Evolutionary conservation across 1,139 yeast species (phyloP).

Genomic region (Yamadazyma sp.): DNA sequence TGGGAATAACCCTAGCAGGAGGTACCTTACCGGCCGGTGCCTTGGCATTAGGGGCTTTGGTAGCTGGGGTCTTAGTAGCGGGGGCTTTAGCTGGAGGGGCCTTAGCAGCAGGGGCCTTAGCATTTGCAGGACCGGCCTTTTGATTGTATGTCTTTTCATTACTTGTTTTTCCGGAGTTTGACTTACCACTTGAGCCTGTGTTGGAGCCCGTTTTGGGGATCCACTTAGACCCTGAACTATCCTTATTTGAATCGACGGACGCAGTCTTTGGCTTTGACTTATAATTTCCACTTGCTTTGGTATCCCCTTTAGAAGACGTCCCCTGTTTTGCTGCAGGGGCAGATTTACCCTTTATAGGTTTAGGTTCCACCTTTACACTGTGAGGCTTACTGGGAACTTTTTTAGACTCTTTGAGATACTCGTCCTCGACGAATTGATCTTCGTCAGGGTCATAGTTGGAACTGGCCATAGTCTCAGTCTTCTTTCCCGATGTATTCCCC

Average conservation of each 20-base stretch:
- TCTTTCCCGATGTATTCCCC: not conserved
- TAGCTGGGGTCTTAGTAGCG: not conserved
- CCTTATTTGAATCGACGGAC: too few species aligned
- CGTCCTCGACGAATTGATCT: not conserved
- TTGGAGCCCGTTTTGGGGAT: not conserved
- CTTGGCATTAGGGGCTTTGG: not conserved
- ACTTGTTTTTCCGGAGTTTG: not conserved
- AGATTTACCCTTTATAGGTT: not conserved
- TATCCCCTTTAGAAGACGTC: not conserved
- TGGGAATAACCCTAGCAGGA: constrained; percentile 3
- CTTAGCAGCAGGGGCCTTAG: not conserved
- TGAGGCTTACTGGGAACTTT: not conserved
- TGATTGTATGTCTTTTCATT: not conserved
- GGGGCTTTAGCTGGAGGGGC: not conserved
- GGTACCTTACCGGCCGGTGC: not conserved
- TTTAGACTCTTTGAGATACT: too few species aligned
- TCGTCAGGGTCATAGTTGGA: constrained; percentile 1
- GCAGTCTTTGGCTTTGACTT: not conserved
- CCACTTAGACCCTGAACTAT: too few species aligned
- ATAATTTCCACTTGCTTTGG: not conserved
- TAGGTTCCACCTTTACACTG: not conserved
- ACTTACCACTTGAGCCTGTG: not conserved
- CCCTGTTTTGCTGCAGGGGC: not conserved
- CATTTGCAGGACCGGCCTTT: not conserved
- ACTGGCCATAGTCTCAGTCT: too few species aligned